These are phyloP conservation scores for Funneliformis geosporum DNA, from an alignment of 192 early-diverging fungal species.

Conservation along the genomic window DNA sequence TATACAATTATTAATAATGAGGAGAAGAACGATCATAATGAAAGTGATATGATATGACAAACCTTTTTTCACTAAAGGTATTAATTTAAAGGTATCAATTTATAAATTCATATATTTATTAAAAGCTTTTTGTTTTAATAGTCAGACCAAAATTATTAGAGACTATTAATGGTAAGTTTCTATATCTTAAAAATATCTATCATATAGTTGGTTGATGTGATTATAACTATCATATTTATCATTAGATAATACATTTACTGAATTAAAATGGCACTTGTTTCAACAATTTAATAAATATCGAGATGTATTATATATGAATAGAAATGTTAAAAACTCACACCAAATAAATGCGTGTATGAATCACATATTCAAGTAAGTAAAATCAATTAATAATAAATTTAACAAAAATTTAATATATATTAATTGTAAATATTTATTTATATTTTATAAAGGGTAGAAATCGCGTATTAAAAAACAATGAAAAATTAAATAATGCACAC, in stretches of 20 bases:
- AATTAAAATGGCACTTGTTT: constrained; percentile 62
- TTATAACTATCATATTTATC: constrained; percentile 35
- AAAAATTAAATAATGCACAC: constrained; percentile 66
- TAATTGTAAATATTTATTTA: constrained; percentile 7
- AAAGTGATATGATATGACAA: background rate
- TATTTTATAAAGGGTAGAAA: constrained; percentile 52
- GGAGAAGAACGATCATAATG: background rate
- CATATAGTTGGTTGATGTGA: background rate
- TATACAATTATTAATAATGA: constrained; percentile 11
- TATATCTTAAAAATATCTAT: constrained; percentile 4
- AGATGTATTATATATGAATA: constrained; percentile 75
- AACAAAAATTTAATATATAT: background rate
- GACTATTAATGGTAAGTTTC: background rate
- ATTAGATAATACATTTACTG: constrained; percentile 46
- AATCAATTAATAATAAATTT: background rate
- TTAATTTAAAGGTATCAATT: background rate
- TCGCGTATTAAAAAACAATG: constrained; percentile 78
- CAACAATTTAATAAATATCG: constrained; percentile 69
- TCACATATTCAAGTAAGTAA: constrained; percentile 76
- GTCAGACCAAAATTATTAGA: constrained; percentile 18
- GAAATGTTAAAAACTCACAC: constrained; percentile 59
- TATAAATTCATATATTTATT: background rate
- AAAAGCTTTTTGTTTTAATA: background rate
- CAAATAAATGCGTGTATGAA: constrained; percentile 79
- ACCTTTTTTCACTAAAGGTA: background rate